Evolutionary conservation across 352 stramenopile species (phyloP).

Genomic region (Pythium vanterpoolii): DNA sequence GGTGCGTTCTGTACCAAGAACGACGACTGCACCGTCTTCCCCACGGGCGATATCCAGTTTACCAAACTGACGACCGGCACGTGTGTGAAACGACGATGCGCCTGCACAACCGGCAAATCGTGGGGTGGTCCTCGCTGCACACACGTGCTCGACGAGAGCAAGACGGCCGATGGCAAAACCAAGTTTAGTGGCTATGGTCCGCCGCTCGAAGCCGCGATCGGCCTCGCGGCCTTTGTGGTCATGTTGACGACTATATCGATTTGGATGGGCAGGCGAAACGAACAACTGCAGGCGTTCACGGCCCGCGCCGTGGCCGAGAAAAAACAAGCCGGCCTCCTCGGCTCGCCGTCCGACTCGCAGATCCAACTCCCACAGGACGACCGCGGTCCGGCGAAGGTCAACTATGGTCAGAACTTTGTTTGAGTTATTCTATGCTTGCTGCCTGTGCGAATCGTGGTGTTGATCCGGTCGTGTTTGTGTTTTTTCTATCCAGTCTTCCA

Average conservation of each 20-base stretch:
- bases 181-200: slow-evolving; percentile 14
- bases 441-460: neutral
- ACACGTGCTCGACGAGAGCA: slow-evolving; percentile 25
- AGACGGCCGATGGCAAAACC: neutral
- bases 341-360: neutral
- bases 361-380: neutral
- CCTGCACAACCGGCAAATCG: slow-evolving; percentile 43
- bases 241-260: slow-evolving; percentile 4
- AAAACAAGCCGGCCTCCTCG: neutral
- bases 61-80: slow-evolving; percentile 37
- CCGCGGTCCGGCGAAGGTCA: slow-evolving; percentile 1
- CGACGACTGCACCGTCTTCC: slow-evolving; percentile 30
- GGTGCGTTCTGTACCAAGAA: slow-evolving; percentile 26
- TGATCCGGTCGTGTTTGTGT: too few relatives aligned
- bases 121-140: slow-evolving; percentile 32
- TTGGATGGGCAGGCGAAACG: slow-evolving; percentile 1
- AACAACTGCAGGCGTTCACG: neutral
- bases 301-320: neutral
- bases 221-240: neutral
- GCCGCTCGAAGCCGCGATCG: slow-evolving; percentile 6
- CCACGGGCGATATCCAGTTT: slow-evolving; percentile 16
- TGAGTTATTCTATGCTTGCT: neutral
- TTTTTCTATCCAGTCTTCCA: neutral
- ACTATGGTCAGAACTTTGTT: slow-evolving; percentile 17
- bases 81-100: slow-evolving; percentile 50